Base-by-base conservation (phyloP, 441 rosid species). In the Eutrema salsugineum region DNA sequence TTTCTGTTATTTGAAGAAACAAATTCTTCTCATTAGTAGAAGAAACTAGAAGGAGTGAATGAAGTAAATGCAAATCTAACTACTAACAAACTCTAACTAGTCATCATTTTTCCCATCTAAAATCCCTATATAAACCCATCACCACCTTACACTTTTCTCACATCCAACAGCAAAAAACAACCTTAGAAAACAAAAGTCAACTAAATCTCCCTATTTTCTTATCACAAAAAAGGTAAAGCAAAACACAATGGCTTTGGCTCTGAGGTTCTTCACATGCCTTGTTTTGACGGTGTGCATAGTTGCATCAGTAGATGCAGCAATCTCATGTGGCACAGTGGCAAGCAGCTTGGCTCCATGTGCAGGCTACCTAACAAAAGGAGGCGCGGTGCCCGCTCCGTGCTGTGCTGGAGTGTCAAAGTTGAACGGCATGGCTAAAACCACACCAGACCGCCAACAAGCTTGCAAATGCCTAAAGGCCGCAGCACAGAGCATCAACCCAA, bases 401-500 rank as follows among this genome's bases (percentile, higher is more conserved):
- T 88, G 91, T 79, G 33, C 6, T 0, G 89, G 84, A 7, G 51
- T 84, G 24, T 63, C 2, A 43, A 0, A 5, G 0, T 68, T 88
- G 33, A 79, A 69, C 65, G 4, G 0, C 0, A 36, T 59, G 1
- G 88, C 93, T 28, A 19, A 1, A 43, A 81, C 85, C 68, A 81
- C 87, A 19, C 38, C 79, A 1, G 89, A 81, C 54, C 87, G 87
- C 33, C 83, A 79, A 54, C 14, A 61, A 3, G 78, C 81, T 6
- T 88, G 89, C 57, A 19, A 0, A 14, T 86, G 93, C 80, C 28
- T 86, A 71, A 60, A 83, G 42, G 1, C 6, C 3, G 49, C 68
- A 3, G 75, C 91, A 1, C 0, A 1, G 0, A 0, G 35, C 11
- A 0, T 78, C 20, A 67, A 82, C 7, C n/a, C 12, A 0, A 40